A percentile compares a stretch with the other conserved stretches of the same genome.
Evolutionary conservation across 2,329 filamentous ascomycete genomes (phyloP).

Genomic region (Paraphoma sp.): DNA sequence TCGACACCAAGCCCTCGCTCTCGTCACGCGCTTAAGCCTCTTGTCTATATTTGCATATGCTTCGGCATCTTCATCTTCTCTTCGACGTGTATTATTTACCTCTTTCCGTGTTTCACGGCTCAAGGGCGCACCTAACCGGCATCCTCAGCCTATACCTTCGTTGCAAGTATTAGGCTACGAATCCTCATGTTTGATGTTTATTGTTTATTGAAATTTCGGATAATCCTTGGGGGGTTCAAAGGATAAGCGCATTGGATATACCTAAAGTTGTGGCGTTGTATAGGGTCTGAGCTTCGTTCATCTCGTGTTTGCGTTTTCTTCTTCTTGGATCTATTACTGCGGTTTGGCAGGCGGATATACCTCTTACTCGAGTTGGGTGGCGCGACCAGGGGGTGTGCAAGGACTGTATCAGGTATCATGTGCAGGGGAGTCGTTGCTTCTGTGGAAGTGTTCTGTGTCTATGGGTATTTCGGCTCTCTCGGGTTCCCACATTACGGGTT

Average conservation of each 20-base stretch:
- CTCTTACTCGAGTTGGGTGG: conserved; percentile 28
- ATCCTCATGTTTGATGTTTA: conserved; percentile 32
- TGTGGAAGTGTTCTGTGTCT: conserved; percentile 1
- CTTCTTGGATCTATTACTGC: conserved; percentile 9
- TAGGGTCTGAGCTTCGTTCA: conserved; percentile 1
- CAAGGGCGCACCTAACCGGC: background rate
- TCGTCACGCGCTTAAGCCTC: conserved; percentile 28
- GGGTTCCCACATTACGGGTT: conserved; percentile 6
- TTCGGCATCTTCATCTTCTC: conserved; percentile 5
- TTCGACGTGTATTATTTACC: conserved; percentile 46
- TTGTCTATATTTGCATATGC: background rate
- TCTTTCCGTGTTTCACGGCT: conserved; percentile 16
- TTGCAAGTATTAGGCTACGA: conserved; percentile 35
- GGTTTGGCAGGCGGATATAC: conserved; percentile 42
- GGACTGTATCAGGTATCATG: conserved; percentile 31
- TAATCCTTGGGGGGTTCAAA: conserved; percentile 19
- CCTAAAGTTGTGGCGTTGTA: conserved; percentile 23
- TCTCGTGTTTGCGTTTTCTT: conserved; percentile 15
- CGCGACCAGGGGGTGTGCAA: background rate
- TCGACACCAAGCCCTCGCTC: conserved; percentile 37
- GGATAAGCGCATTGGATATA: conserved; percentile 15
- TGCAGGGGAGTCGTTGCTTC: background rate
- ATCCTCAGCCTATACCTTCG: conserved; percentile 23
- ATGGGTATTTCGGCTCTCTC: conserved; percentile 11
- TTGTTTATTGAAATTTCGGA: conserved; percentile 18